Evolutionary conservation across 139 green algal species (phyloP).

Genomic region (Edaphochlamys debaryana): DNA sequence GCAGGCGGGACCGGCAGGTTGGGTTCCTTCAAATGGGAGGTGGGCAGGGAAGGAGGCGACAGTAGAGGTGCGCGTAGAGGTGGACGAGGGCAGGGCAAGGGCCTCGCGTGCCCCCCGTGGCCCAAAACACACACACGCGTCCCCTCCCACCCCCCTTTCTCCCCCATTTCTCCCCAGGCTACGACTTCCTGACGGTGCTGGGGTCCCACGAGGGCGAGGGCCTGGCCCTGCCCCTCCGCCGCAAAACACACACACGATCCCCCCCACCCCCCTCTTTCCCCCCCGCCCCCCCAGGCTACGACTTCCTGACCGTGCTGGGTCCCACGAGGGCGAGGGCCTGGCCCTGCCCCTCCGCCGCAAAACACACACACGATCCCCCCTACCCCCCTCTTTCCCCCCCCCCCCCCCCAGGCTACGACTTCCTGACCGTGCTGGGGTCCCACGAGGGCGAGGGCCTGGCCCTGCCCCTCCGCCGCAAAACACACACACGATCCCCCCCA

Average conservation of each 20-base stretch:
- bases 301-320: conserved; percentile 79
- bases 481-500: background rate
- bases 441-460: conserved; percentile 86
- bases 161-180: conserved; percentile 19
- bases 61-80: too few species aligned
- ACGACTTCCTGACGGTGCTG: conserved; percentile 79
- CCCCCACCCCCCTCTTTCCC: background rate
- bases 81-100: too few species aligned
- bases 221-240: conserved; percentile 72
- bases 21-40: too few species aligned
- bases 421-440: conserved; percentile 74
- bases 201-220: conserved; percentile 82
- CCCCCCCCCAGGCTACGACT: conserved; percentile 57
- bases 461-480: too few species aligned
- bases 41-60: too few species aligned
- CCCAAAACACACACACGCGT: background rate
- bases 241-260: background rate
- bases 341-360: too few species aligned
- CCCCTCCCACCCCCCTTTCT: background rate
- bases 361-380: background rate
- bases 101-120: too few species aligned
- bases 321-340: too few species aligned
- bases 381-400: background rate
- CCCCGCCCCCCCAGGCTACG: conserved; percentile 37
- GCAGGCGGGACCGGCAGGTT: conserved; percentile 70